phyloP scores from a whole-genome alignment of 2,329 filamentous ascomycete species.

The Ascosphaera aggregata region DNA sequence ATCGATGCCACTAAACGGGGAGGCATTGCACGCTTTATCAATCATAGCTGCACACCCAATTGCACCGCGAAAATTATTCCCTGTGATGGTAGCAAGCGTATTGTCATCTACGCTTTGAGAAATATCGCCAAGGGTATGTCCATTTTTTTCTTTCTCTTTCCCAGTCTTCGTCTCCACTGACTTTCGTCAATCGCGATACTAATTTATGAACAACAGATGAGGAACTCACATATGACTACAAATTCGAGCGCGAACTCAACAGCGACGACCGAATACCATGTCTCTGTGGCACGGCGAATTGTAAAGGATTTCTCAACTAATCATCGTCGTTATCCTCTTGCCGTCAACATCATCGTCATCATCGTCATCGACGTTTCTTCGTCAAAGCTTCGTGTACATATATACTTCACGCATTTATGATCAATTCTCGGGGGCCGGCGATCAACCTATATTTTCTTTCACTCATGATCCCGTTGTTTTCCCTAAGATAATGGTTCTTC shows the following conservation, averaged over 20 bases:
- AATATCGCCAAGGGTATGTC: slow-evolving; percentile 88
- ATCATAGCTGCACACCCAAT: slow-evolving; percentile 91
- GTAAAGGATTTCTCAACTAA: slow-evolving; percentile 98
- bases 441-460: no score
- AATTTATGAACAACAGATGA: slow-evolving; percentile 74
- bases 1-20: slow-evolving; percentile 98
- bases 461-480: no score
- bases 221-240: slow-evolving; percentile 99
- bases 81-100: slow-evolving; percentile 90
- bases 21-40: slow-evolving; percentile 95
- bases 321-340: no score
- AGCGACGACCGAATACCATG: slow-evolving; percentile 91
- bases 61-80: slow-evolving; percentile 99
- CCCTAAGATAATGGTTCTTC: no score
- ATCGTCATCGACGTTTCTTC: no score
- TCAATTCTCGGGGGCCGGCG: no score
- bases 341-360: no score
- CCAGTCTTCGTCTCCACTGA: slow-evolving; percentile 9
- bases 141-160: neutral
- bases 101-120: slow-evolving; percentile 93
- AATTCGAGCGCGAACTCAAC: slow-evolving; percentile 93
- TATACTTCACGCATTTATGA: no score
- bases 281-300: slow-evolving; percentile 83
- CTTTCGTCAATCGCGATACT: no score
- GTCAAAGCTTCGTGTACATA: no score